These are phyloP conservation scores for Diplosphaera chodatii DNA, from an alignment of 139 green algal genomes.

Conservation along the genomic window DNA sequence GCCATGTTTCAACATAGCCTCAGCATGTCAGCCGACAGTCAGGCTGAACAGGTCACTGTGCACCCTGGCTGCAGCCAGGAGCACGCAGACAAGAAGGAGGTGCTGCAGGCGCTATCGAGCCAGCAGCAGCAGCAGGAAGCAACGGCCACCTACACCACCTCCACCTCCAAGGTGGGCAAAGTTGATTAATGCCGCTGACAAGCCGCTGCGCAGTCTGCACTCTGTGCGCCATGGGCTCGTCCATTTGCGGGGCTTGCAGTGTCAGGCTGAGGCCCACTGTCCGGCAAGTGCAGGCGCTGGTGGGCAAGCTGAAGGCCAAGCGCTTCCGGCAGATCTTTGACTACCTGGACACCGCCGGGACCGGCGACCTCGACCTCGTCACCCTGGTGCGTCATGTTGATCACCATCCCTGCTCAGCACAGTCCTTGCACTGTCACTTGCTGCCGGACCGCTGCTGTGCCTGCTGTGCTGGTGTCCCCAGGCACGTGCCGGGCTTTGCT, in stretches of 20 bases:
- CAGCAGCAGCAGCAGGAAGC: slow-evolving; percentile 19
- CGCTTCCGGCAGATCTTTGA: slow-evolving; percentile 72
- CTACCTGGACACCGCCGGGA: slow-evolving; percentile 49
- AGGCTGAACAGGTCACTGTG: no score
- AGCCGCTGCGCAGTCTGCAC: no score
- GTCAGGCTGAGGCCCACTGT: no score
- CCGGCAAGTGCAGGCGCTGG: slow-evolving; percentile 45
- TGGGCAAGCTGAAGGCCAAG: slow-evolving; percentile 57
- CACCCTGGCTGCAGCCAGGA: slow-evolving; percentile 24
- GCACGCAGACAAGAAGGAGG: slow-evolving; percentile 24
- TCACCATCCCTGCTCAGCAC: no score
- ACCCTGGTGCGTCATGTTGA: slow-evolving; percentile 7
- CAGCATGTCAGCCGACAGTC: no score
- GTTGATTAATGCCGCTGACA: neutral
- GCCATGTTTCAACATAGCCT: no score
- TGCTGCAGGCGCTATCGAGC: slow-evolving; percentile 7
- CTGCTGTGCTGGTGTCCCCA: no score
- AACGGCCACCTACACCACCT: slow-evolving; percentile 8
- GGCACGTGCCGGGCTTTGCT: no score
- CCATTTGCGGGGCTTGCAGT: no score
- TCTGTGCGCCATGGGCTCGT: no score
- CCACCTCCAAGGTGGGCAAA: neutral
- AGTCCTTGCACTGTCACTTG: no score
- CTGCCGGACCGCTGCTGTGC: no score
- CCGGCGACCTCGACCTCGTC: slow-evolving; percentile 29